Evolutionary conservation across 306 rosid genomes (phyloP), one percentile per base, ranked within the genome.

Genomic region (Vicia sativa): DNA sequence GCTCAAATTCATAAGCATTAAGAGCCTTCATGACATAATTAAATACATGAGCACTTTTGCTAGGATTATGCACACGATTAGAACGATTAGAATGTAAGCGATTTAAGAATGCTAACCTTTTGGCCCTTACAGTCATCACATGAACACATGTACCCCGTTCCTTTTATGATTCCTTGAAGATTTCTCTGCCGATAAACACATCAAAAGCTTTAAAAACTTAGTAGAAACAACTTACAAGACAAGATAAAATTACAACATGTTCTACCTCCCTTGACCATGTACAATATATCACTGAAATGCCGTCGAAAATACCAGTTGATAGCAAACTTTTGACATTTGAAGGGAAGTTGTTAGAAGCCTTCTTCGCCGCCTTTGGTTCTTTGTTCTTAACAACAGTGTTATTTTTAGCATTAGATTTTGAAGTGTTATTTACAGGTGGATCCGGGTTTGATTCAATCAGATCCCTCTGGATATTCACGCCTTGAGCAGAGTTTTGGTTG

Each of bases 1-100:
- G 90, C 81, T 93, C 99, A 74, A 90, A 90, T 75, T 93, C 97
- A 44, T 86, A 93, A n/a, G 99, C 97, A 82, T 93, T 93, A 64
- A 90, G 95, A 76, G 90, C 77, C 99, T 93, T 86, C 68, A 76
- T 14, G 54, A 79, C 19, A 74, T 16, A 78, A 76, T 79, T 78
- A 56, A 60, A 81, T n/a, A 74, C 21, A 70, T 53, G 29, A 82
- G 66, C 75, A 66, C 41, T 35, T 62, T 58, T 61, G 73, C 59
- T 58, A 37, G 72, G 50, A 58, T 28, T 48, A 80, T 21, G 72
- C 45, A 13, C 13, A 66, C n/a, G n/a, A n/a, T n/a, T n/a, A n/a
- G n/a, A 2, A 21, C 46, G 16, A 61, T 53, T 26, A 75, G 28
- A 72, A 76, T 12, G 65, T n/a, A 19, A 75, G 71, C 21, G 48